Conservation (phyloP, 345 rosid species). For the Draba incana region DNA sequence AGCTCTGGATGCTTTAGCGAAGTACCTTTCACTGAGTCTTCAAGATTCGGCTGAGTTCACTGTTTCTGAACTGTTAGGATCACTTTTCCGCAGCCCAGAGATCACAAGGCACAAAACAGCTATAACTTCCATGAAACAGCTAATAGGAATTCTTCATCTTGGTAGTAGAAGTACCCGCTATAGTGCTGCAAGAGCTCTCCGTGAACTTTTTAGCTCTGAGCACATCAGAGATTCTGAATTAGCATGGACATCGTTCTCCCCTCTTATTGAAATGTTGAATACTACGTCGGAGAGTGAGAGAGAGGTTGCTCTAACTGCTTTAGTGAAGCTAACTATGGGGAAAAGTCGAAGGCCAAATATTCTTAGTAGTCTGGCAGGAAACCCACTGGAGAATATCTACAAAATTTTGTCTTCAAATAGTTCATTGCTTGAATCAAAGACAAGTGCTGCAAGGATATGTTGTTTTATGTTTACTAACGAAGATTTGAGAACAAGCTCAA, state of each 20-base stretch:
- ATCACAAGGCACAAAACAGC: conserved; percentile 65
- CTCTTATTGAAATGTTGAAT: conserved; percentile 76
- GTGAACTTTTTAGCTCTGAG: conserved; percentile 67
- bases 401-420: conserved; percentile 58
- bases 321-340: conserved; percentile 68
- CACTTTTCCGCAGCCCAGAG: conserved; percentile 63
- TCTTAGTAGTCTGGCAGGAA: conserved; percentile 61
- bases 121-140: conserved; percentile 69
- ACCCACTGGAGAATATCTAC: conserved; percentile 61
- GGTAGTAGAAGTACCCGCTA: conserved; percentile 70
- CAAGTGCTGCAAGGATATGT: conserved; percentile 71
- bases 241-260: conserved; percentile 73
- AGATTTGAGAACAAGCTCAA: conserved; percentile 55
- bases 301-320: conserved; percentile 66
- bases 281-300: conserved; percentile 70
- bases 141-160: conserved; percentile 65
- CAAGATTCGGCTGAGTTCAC: conserved; percentile 73
- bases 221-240: conserved; percentile 69
- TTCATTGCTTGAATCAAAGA: conserved; percentile 71
- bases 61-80: conserved; percentile 64
- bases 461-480: conserved; percentile 53
- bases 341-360: conserved; percentile 51
- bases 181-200: conserved; percentile 75
- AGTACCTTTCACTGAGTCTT: conserved; percentile 76
- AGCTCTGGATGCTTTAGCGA: conserved; percentile 75